Evolutionary conservation across 805 yeast genomes (phyloP), one percentile per base, ranked within the genome.

Genomic region (Hanseniaspora opuntiae): DNA sequence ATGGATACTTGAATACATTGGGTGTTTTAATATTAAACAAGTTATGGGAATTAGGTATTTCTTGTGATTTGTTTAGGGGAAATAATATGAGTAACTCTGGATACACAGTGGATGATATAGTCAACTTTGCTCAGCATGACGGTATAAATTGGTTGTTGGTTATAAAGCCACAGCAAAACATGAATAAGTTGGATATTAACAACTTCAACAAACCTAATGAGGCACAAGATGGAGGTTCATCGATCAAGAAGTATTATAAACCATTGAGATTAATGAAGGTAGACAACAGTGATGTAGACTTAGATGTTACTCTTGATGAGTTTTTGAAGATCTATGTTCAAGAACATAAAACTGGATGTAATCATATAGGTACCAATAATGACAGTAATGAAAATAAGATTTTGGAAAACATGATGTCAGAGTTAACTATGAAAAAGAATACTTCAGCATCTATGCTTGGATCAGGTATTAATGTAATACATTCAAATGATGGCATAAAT

Each of bases 91-190:
- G 45, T 10, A 47, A 40, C n/a, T 40, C n/a, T n/a, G 70, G 74
- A 42, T 69, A 67, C 50, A 65, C 71, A 3, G 65, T 79, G 22
- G 96, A 90, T 58, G 95, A 84, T 53, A 74, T 82, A 37, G 61
- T 77, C 9, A 73, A 76, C 17, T 73, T 75, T 36, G 94, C 95
- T 0, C 74, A 74, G 42, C 65, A 67, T 8, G 87, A 83, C 56
- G 87, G 89, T 20, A 83, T 82, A 16, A 82, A 78, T 47, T 82
- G 93, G 84, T 70, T 89, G 1, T 75, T 93, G 7, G 69, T 84
- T 36, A 79, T 90, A 50, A 86, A 86, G 62, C 95, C 86, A 56
- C 81, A 82, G 46, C 56, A 53, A 44, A 68, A 59, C 19, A 53
- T 61, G n/a, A 62, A 63, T 37, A 44, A 42, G 14, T 24, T 54